Conservation (phyloP, 1,284 basidiomycete genomes). For the Marasmius sp. region DNA sequence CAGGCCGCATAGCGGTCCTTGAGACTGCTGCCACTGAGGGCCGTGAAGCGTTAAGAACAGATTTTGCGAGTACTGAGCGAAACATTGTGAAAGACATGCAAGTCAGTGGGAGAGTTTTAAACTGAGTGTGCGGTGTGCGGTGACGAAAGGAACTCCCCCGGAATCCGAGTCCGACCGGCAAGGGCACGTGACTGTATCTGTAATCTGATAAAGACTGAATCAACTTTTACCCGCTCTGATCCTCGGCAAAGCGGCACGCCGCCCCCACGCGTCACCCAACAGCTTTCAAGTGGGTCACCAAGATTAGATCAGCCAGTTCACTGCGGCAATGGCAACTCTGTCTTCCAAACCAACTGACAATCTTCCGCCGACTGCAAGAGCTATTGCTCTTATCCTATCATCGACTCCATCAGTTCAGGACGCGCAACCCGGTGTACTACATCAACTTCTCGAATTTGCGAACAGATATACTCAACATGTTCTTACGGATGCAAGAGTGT, state of each 20-base stretch:
- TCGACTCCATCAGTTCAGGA: conserved; percentile 93
- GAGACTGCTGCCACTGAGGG: conserved; percentile 37
- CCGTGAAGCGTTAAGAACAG: conserved; percentile 43
- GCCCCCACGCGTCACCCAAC: neutral
- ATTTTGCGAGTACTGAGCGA: conserved; percentile 55
- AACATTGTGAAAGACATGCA: conserved; percentile 49
- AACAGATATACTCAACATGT: conserved; percentile 94
- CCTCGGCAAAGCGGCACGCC: no score
- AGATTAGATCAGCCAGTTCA: neutral
- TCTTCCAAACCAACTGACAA: conserved; percentile 72
- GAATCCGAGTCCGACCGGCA: neutral
- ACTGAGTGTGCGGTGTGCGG: no score
- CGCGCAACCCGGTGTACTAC: conserved; percentile 90
- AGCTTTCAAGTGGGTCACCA: neutral
- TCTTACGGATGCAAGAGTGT: conserved; percentile 86
- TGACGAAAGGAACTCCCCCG: neutral
- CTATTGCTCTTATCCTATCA: conserved; percentile 90
- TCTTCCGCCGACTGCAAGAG: conserved; percentile 86
- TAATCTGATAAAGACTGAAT: neutral
- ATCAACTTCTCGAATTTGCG: conserved; percentile 95
- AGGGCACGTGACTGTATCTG: neutral
- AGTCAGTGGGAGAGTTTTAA: neutral
- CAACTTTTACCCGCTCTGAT: no score
- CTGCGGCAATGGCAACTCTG: neutral
- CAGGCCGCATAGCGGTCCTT: conserved; percentile 42